Base-by-base conservation (phyloP, 2,329 filamentous ascomycete genomes). In the Rhinocladiella mackenziei region DNA sequence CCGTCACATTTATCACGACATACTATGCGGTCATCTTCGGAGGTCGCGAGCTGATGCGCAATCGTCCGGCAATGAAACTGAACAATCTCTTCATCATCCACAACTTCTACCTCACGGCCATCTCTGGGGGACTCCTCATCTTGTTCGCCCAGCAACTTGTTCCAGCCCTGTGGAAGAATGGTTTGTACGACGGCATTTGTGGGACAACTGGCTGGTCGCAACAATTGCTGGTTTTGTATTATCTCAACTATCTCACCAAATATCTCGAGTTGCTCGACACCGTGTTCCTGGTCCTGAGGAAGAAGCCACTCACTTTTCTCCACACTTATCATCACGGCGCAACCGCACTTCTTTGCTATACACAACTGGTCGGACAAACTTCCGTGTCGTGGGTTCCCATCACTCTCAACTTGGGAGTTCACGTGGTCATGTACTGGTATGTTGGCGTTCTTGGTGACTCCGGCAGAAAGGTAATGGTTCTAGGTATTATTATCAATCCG, bases 401-500 rank as follows among this genome's bases (percentile, higher is more conserved):
- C 65, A 84, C 81, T 41, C 80, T 97, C 60, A 97, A 97, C 78
- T 73, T 97, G 63, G 81, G 80, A 54, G 91, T 97, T 43, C 91
- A 97, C 72, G 91, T 97, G 47, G 86, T 96, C 65, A 97, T 97
- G 91, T 97, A 97, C 83, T 97, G 89, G 91, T 96, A 96, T 43
- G 53, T 25, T 13, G 11, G n/a, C n/a, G n/a, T n/a, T n/a, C n/a
- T n/a, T n/a, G n/a, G 19, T n/a, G n/a, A 10, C n/a, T n/a, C n/a
- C n/a, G n/a, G n/a, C n/a, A n/a, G n/a, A n/a, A n/a, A n/a, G n/a
- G n/a, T n/a, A n/a, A n/a, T n/a, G n/a, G n/a, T n/a, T n/a, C n/a
- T n/a, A n/a, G 89, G 89, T 97, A 97, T 82, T 97, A 97, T 80
- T 97, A 97, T 83, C 91, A 97, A 78, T 91, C 87, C 63, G 89